These are phyloP conservation scores for Aspergillus arachidicola DNA, from an alignment of 2,329 filamentous ascomycete genomes.

Conservation along the genomic window DNA sequence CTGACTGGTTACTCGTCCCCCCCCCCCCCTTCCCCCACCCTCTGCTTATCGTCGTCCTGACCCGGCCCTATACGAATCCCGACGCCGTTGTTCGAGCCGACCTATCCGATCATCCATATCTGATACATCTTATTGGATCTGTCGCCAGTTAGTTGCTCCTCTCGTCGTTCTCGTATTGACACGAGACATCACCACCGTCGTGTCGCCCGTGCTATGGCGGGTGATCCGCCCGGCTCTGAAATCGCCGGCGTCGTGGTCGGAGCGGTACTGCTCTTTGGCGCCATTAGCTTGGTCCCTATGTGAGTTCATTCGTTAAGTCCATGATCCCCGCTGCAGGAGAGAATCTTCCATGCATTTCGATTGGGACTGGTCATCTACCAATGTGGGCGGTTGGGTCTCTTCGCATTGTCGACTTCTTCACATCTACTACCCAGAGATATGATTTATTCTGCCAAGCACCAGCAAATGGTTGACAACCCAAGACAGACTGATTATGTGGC, in stretches of 20 bases:
- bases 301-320: constrained; percentile 21
- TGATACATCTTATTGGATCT: constrained; percentile 17
- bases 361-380: background rate
- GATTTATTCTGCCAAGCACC: background rate
- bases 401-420: background rate
- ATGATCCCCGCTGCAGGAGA: constrained; percentile 13
- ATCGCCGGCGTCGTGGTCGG: constrained; percentile 34
- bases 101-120: constrained; percentile 16
- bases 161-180: constrained; percentile 12
- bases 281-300: constrained; percentile 35
- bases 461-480: constrained; percentile 6
- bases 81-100: constrained; percentile 12
- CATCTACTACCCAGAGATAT: background rate
- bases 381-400: background rate
- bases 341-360: constrained; percentile 22
- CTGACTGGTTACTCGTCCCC: background rate
- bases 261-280: constrained; percentile 29
- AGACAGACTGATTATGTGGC: constrained; percentile 28
- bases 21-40: constrained; percentile 5
- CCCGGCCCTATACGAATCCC: constrained; percentile 10
- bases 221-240: constrained; percentile 23
- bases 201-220: constrained; percentile 21
- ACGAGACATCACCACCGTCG: background rate
- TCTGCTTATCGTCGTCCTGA: constrained; percentile 5
- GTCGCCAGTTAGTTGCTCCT: background rate